Base-by-base conservation (phyloP, 352 stramenopile species). In the Phytophthora pini region DNA sequence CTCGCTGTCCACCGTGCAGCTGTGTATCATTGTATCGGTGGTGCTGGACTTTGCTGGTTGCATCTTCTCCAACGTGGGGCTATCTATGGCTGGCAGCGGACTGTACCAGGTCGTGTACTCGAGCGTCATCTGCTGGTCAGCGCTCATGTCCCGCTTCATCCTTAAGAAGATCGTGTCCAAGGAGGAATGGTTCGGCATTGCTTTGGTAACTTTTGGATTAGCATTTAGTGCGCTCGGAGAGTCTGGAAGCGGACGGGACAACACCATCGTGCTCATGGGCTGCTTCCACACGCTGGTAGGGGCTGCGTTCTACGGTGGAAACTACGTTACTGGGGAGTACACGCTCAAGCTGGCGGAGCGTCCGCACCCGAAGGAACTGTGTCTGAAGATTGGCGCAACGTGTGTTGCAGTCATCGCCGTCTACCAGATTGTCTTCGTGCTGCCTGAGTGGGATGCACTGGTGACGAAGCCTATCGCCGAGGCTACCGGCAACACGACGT, bases 41-140 rank as follows among this genome's bases (percentile, higher is more conserved):
- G 70, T 93, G 45, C 63, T 95, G 44, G 87, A 95, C 67, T 93
- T 95, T 61, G 83, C 79, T 2, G 87, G 87, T 49, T 93, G 85
- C 70, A 87, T 95, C 39, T 95, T 95, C 65, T 93, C 82, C 54
- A 95, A 92, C 56, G 75, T 93, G 22, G 87, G 84, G 2, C 63
- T 95, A 24, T 87, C 85, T 13, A 93, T 95, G 84, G 84, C 87
- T 2, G 84, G 87, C 6, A 93, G 84, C 46, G 87, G 87, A 5
- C 72, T 95, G 24, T 95, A 90, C 50, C 87, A 95, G 65, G 84
- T 93, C 32, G 79, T 90, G 34, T 95, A 94, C 70, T 94, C 84
- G 54, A 92, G 84, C 15, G 86, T 95, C 32, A 92, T 95, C 64
- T 94, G 87, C 70, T 95, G 87, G 87, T 94, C 86, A 26, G 87